Evolutionary conservation across 2,329 filamentous ascomycete genomes (phyloP), one percentile per base, ranked within the genome.

Genomic region (Aureobasidium sp.): DNA sequence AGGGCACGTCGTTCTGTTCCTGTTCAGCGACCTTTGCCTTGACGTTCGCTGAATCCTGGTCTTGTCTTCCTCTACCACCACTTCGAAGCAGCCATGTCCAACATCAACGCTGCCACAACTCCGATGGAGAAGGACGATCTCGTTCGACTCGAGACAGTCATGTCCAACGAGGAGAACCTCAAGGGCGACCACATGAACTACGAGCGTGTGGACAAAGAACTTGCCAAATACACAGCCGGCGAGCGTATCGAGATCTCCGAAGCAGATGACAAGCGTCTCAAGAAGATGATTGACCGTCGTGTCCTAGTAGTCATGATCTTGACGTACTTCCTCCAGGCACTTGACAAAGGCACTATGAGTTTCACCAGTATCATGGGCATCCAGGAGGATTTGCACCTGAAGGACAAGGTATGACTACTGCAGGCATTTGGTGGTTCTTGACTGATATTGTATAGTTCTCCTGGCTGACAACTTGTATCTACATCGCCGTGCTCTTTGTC

Each of bases 381-480:
- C 67, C 73, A 72, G 63, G 56, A 67, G 51, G 69, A 73, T 66
- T 66, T 69, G 51, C 68, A 71, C 34, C 74, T 36, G 15, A 32
- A 20, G 67, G 76, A 73, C 7, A 64, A 74, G 29, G 73, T 75
- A 23, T 66, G 63, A 47, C 9, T 17, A 1, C 9, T 23, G 13
- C 1, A 10, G 8, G 6, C 3, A 12, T 3, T 27, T 29, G 20
- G 7, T 10, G 23, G 37, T 3, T 1, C 36, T 4, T 9, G 17
- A 17, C 48, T 61, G 9, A 61, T 7, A 5, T 53, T 4, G 2
- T 36, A 3, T 71, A 89, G 75, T 91, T 86, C 70, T 83, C 80
- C 29, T 90, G 87, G 87, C 77, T 91, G 57, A 88, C 85, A 0
- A 88, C 86, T 13, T 88, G 85, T 78, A 88, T 90, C 66, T 90